Evolutionary conservation across 345 rosid genomes (phyloP), one percentile per base, ranked within the genome.

Genomic region (Cardamine occulta): DNA sequence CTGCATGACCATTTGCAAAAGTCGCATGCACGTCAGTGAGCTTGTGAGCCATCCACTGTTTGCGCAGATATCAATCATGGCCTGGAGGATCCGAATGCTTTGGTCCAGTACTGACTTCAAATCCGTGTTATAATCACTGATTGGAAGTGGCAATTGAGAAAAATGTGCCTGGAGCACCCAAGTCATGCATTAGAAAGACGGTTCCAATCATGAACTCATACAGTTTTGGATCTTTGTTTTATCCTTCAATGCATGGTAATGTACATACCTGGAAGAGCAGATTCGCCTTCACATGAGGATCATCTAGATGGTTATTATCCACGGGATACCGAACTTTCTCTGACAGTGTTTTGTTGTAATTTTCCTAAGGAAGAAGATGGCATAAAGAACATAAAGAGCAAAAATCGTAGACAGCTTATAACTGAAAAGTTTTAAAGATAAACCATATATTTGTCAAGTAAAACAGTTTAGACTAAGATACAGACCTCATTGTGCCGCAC

Each of bases 1-100:
- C 97, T 94, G 98, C 95, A 91, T 91, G 73, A 94, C 88, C 97
- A 94, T 94, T 85, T 94, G 98, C 88, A 94, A 61, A 72, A 91
- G 96, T 80, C 83, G 98, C 97, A 91, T 94, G 85, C 98, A 94
- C 70, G 86, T 82, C 49, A 94, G 77, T 11, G 98, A 88, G 84
- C 97, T 88, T 52, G 88, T 79, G 80, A 94, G 96, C 98, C 98
- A 94, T 80, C 98, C 98, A 64, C 98, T 94, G 74, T 94, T 94
- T 29, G 96, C 97, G 63, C 98, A 94, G 68, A 91, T 87, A 81
- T 94, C 98, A 82, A 94, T 91, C 97, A 90, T 94, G 66, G 98
- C 97, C 77, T 94, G 98, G 76, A 91, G 88, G 82, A 94, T 88
- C 60, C 98, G 97, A 70, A 94, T 94, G 79, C 97, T 94, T 81